Conservation (phyloP, 768 basidiomycete genomes). For the Nidularia pulvinata region DNA sequence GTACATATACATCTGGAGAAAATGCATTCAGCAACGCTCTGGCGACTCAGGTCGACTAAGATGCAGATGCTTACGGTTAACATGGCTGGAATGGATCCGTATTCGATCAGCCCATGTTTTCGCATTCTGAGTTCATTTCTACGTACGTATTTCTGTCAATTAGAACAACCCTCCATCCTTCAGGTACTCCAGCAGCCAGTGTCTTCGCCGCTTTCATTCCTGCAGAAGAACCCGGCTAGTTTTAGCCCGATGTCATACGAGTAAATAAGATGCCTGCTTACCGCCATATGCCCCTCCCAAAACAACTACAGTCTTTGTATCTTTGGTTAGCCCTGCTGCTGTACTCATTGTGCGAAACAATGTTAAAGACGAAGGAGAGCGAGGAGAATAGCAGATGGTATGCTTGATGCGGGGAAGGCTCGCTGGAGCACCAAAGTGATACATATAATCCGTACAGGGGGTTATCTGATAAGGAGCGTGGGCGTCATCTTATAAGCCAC, state of each 20-base stretch:
- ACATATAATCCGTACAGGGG: too few relatives aligned
- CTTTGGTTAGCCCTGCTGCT: background rate
- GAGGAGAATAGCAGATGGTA: too few relatives aligned
- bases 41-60: background rate
- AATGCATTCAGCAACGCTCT: background rate
- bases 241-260: background rate
- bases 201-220: constrained; percentile 49
- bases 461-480: too few relatives aligned
- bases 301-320: constrained; percentile 43
- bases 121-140: background rate
- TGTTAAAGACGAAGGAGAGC: too few relatives aligned
- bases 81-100: background rate
- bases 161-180: constrained; percentile 53
- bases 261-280: constrained; percentile 12
- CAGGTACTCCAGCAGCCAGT: constrained; percentile 46
- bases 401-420: too few relatives aligned
- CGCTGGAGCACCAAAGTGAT: too few relatives aligned
- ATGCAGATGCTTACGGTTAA: background rate
- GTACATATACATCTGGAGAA: constrained; percentile 49
- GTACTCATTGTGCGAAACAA: too few relatives aligned
- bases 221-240: constrained; percentile 13
- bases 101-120: background rate
- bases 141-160: constrained; percentile 62
- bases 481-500: too few relatives aligned
- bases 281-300: constrained; percentile 60